Conservation (phyloP, 495 filamentous ascomycete genomes). For the Monascus purpureus region DNA sequence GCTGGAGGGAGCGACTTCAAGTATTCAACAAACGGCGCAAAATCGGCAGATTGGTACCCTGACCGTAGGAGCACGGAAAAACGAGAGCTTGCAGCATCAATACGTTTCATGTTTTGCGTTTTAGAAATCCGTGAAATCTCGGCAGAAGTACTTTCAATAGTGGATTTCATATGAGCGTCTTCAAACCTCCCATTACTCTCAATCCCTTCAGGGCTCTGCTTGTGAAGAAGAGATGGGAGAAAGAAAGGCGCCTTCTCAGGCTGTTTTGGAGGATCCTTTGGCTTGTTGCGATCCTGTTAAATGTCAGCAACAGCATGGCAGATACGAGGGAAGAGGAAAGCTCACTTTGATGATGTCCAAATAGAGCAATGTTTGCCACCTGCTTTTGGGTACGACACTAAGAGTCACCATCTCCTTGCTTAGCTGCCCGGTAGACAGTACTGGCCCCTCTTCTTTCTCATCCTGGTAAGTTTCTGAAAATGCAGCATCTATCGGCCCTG, state of each 20-base stretch:
- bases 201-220: slow-evolving; percentile 11
- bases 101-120: slow-evolving; percentile 16
- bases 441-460: slow-evolving; percentile 27
- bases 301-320: slow-evolving; percentile 4
- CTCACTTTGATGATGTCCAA: slow-evolving; percentile 69
- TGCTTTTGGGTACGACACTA: slow-evolving; percentile 71
- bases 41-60: slow-evolving; percentile 29
- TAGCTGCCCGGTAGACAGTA: slow-evolving; percentile 56
- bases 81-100: slow-evolving; percentile 17
- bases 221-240: slow-evolving; percentile 52
- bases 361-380: slow-evolving; percentile 88
- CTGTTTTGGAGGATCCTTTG: slow-evolving; percentile 75
- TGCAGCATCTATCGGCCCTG: slow-evolving; percentile 55
- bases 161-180: slow-evolving; percentile 23
- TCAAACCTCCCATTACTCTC: slow-evolving; percentile 7
- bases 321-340: neutral
- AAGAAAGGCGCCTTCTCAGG: slow-evolving; percentile 97
- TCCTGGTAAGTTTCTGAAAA: slow-evolving; percentile 41
- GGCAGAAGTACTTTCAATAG: slow-evolving; percentile 20
- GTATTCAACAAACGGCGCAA: slow-evolving; percentile 48
- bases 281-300: slow-evolving; percentile 68
- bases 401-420: slow-evolving; percentile 70
- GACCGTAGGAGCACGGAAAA: slow-evolving; percentile 45
- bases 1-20: slow-evolving; percentile 68
- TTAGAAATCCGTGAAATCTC: slow-evolving; percentile 42